Conservation (phyloP, 83 land plant species). For the Picea abies region DNA sequence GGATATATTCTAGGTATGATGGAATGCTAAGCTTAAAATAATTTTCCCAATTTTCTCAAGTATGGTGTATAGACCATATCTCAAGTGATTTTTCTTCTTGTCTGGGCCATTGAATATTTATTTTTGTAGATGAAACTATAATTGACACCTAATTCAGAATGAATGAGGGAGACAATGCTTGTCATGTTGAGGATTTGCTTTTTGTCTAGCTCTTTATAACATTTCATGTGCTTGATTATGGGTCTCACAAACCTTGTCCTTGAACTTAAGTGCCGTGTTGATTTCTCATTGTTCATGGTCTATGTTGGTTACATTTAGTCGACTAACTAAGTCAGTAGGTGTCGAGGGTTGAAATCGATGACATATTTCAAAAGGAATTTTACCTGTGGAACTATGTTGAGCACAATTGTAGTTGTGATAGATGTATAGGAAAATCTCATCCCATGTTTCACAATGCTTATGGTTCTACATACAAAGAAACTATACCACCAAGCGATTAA, state of each 20-base stretch:
- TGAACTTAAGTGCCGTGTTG: neutral
- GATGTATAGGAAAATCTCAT: too few relatives aligned
- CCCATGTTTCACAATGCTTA: neutral
- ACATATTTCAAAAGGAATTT: neutral
- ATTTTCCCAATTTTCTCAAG: too few relatives aligned
- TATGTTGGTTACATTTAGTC: neutral
- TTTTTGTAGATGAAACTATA: too few relatives aligned
- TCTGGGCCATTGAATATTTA: too few relatives aligned
- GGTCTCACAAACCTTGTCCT: neutral
- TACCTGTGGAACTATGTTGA: neutral
- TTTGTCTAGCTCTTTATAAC: too few relatives aligned
- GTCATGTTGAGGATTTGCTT: too few relatives aligned
- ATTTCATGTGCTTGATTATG: neutral
- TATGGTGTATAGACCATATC: too few relatives aligned
- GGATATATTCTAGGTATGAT: too few relatives aligned
- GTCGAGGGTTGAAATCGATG: neutral
- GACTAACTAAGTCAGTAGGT: neutral
- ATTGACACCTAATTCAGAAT: too few relatives aligned
- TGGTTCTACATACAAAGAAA: neutral
- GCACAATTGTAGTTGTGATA: neutral
- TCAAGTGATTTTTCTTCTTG: too few relatives aligned
- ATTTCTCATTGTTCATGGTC: neutral
- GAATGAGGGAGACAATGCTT: too few relatives aligned
- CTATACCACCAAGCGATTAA: neutral
- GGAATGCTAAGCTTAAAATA: too few relatives aligned